These are phyloP conservation scores for Corylus avellana DNA, from an alignment of 306 rosid species.

Conservation along the genomic window DNA sequence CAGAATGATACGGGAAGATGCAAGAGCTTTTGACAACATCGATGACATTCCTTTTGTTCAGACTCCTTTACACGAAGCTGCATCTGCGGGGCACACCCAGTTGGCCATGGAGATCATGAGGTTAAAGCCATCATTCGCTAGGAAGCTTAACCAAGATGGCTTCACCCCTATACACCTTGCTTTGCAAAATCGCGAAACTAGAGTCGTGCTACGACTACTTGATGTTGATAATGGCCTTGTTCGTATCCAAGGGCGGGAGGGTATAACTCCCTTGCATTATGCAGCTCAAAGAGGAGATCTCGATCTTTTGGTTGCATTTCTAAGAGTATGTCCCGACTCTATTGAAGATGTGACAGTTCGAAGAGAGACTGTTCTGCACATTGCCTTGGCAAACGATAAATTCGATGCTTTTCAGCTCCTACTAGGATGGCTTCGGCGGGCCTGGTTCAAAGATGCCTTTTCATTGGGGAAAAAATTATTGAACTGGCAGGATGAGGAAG, in stretches of 20 bases:
- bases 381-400: background rate
- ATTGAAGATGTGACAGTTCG: background rate
- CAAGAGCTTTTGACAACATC: background rate
- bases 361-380: background rate
- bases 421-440: background rate
- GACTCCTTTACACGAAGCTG: background rate
- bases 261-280: background rate
- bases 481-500: background rate
- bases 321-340: background rate
- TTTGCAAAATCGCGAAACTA: too few relatives aligned
- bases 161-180: too few relatives aligned
- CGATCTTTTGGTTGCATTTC: background rate
- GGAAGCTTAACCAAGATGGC: too few relatives aligned
- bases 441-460: too few relatives aligned
- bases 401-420: background rate
- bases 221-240: background rate
- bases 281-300: background rate
- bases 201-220: too few relatives aligned
- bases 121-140: too few relatives aligned
- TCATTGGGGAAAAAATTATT: too few relatives aligned
- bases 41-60: background rate
- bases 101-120: too few relatives aligned
- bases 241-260: background rate
- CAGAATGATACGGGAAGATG: background rate
- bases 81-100: too few relatives aligned